Conservation (phyloP, 257 asterid species). For the Datura wrightii region DNA sequence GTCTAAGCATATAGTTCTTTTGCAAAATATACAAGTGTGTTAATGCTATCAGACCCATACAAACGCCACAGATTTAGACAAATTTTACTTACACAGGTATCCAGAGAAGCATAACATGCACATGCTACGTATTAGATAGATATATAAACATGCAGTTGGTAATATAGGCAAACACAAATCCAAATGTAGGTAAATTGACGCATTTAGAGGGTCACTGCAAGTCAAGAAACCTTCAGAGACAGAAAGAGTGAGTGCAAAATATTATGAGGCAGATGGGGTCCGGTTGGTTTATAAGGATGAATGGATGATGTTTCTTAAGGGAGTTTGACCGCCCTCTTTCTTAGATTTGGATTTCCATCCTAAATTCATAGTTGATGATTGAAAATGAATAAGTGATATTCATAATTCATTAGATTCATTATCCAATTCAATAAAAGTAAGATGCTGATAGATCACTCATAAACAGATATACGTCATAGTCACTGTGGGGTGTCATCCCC, state of each 20-base stretch:
- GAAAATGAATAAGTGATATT: not conserved
- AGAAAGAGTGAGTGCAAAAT: not conserved
- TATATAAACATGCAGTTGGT: constrained; percentile 6
- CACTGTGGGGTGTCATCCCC: not conserved
- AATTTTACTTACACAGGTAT: not conserved
- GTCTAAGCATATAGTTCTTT: not conserved
- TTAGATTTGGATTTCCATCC: constrained; percentile 19
- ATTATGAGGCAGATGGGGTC: not conserved
- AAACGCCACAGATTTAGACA: not conserved
- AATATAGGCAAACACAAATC: constrained; percentile 6
- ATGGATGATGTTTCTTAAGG: not conserved
- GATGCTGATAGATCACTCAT: constrained; percentile 7
- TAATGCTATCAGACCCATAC: not conserved
- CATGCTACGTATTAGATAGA: constrained; percentile 7
- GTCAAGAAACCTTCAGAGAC: not conserved
- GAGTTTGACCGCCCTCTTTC: not conserved
- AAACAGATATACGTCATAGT: not conserved
- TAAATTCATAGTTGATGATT: not conserved
- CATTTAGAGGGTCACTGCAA: not conserved
- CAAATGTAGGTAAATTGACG: not conserved
- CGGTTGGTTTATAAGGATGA: constrained; percentile 7
- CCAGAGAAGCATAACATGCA: not conserved
- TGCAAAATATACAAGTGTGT: not conserved
- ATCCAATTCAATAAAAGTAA: not conserved
- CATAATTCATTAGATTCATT: not conserved